These are phyloP conservation scores for Tulasnella sp. DNA, from an alignment of 768 basidiomycete genomes.

Conservation along the genomic window DNA sequence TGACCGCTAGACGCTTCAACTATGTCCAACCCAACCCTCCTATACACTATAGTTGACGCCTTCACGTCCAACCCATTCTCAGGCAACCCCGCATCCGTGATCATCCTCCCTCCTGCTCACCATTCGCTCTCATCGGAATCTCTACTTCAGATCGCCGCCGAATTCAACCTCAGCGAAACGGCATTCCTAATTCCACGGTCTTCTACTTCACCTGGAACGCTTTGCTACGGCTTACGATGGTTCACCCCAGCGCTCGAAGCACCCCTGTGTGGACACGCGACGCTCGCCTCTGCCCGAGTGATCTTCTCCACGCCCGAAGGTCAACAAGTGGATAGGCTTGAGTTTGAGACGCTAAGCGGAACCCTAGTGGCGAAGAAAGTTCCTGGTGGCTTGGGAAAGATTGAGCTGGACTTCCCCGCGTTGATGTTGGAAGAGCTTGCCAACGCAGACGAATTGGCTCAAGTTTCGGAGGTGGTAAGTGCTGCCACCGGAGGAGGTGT, in stretches of 20 bases:
- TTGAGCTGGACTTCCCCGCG: constrained; percentile 42
- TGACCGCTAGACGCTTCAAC: neutral
- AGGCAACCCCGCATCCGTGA: constrained; percentile 46
- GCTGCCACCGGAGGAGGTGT: constrained; percentile 30
- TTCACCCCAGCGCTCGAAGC: constrained; percentile 42
- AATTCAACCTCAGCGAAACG: constrained; percentile 42
- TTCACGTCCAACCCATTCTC: constrained; percentile 42
- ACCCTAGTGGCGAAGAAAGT: constrained; percentile 37
- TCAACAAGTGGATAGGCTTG: constrained; percentile 27
- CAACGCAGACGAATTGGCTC: constrained; percentile 21
- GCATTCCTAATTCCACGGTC: constrained; percentile 35
- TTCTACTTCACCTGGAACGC: neutral
- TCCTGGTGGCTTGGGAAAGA: too few species aligned
- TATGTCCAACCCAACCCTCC: neutral
- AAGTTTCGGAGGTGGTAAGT: neutral
- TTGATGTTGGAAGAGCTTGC: constrained; percentile 30
- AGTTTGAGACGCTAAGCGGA: constrained; percentile 39
- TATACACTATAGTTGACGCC: constrained; percentile 42
- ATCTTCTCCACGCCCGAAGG: constrained; percentile 42
- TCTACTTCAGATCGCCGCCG: constrained; percentile 37
- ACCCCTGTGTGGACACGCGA: constrained; percentile 45
- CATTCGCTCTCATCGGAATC: constrained; percentile 36
- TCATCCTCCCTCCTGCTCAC: constrained; percentile 34
- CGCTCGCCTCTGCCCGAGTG: too few species aligned
- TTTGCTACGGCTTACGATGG: constrained; percentile 41